Percentiles rank a stretch among this genome's conserved stretches.
These are phyloP conservation scores for Anthracocystis setariae DNA, from an alignment of 1,284 basidiomycete species.

Conservation along the genomic window DNA sequence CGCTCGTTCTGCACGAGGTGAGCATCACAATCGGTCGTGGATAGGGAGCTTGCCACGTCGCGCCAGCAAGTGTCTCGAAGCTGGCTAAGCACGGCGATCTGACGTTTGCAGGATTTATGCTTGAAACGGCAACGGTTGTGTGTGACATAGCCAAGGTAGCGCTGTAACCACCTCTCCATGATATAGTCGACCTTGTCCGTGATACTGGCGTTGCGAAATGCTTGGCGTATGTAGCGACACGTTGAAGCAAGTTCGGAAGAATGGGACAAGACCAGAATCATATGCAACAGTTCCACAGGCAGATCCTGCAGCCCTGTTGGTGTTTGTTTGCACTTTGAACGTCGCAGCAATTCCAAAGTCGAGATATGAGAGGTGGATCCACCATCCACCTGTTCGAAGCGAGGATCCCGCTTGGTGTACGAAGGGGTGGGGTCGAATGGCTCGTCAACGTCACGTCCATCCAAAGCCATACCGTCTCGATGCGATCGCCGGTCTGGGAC, in stretches of 20 bases:
- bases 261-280: constrained; percentile 24
- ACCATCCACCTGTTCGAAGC: constrained; percentile 29
- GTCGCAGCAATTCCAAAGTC: constrained; percentile 1
- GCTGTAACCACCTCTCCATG: constrained; percentile 20
- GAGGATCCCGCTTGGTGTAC: constrained; percentile 17
- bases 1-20: background rate
- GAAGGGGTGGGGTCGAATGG: constrained; percentile 20
- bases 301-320: constrained; percentile 27
- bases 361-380: constrained; percentile 1
- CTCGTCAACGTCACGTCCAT: constrained; percentile 3
- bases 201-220: constrained; percentile 7
- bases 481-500: background rate
- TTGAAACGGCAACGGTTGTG: constrained; percentile 13
- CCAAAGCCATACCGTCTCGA: background rate
- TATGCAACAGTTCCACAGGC: constrained; percentile 30
- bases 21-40: constrained; percentile 2
- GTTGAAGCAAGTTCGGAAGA: constrained; percentile 15
- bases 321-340: background rate
- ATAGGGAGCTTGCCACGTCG: constrained; percentile 1
- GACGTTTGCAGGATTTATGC: constrained; percentile 13
- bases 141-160: background rate
- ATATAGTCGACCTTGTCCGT: constrained; percentile 22
- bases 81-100: constrained; percentile 3
- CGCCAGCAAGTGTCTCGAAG: background rate
- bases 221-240: constrained; percentile 21